Percentiles rank a stretch among this genome's conserved stretches.
These are phyloP conservation scores for Skeletonema tropicum DNA, from an alignment of 108 stramenopile species.

Conservation along the genomic window DNA sequence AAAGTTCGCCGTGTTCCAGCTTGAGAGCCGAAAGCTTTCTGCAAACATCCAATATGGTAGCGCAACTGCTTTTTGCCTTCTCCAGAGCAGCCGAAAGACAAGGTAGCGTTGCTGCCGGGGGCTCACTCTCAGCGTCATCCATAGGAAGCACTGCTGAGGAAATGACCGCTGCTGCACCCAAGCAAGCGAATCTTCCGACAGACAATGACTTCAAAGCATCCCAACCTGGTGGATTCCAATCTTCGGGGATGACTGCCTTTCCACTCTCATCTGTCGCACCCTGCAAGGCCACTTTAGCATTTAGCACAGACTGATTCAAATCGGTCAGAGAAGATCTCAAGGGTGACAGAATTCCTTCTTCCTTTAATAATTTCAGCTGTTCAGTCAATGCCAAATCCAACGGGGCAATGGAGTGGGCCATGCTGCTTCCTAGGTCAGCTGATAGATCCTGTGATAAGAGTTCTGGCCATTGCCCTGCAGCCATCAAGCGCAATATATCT, in stretches of 20 bases:
- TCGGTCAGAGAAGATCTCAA: constrained; percentile 74
- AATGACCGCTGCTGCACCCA: constrained; percentile 76
- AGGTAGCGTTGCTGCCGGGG: constrained; percentile 33
- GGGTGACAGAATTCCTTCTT: constrained; percentile 81
- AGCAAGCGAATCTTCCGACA: constrained; percentile 65
- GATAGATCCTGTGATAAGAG: constrained; percentile 69
- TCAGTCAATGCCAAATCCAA: constrained; percentile 71
- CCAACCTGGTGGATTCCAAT: constrained; percentile 83
- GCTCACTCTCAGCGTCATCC: constrained; percentile 46
- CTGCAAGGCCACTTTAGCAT: constrained; percentile 62
- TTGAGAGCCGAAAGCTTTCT: constrained; percentile 27
- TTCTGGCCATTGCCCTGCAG: constrained; percentile 89
- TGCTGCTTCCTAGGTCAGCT: constrained; percentile 69
- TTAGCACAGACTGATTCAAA: constrained; percentile 63
- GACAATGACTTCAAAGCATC: constrained; percentile 68
- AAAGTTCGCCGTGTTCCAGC: constrained; percentile 28
- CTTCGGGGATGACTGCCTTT: constrained; percentile 57
- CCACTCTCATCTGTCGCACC: constrained; percentile 68
- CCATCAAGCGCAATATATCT: constrained; percentile 68
- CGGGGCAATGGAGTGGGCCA: constrained; percentile 65
- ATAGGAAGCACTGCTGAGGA: constrained; percentile 62
- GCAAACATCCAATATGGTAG: constrained; percentile 37
- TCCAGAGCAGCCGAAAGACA: constrained; percentile 22
- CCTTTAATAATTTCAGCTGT: constrained; percentile 73
- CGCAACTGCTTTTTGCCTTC: constrained; percentile 37